Evolutionary conservation across 1,284 basidiomycete genomes (phyloP), one percentile per base, ranked within the genome.

Genomic region (Xerocomus nothofagi): DNA sequence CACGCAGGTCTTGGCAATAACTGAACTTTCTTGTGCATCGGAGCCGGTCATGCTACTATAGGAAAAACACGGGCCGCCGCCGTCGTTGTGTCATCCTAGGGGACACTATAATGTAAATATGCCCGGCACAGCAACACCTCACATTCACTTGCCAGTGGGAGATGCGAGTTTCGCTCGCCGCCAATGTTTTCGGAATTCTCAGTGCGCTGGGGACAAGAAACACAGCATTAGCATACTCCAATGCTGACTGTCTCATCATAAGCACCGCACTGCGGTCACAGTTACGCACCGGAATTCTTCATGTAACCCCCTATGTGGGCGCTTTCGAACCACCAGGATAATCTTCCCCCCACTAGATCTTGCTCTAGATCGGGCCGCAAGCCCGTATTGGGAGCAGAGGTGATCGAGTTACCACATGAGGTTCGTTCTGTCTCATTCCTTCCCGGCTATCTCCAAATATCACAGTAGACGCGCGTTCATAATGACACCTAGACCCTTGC

Each of bases 21-120:
- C 41, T 34, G 31, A 54, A 44, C 48, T 32, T 43, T 56, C 30
- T 49, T 46, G 38, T 39, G 11, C 15, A 32, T 57, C 51, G 41
- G 54, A 37, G 24, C 36, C 47, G 45, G 38, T 44, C 21, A 17
- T 21, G 14, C 27, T 43, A 27, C 21, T 17, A 17, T 10, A 12
- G 32, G 29, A 44, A 40, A 36, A 31, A 10, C 39, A 37, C 39
- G 21, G 24, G 47, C 23, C 15, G 23, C 31, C 23, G 23, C 36
- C 20, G 29, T n/a, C n/a, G n/a, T n/a, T n/a, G n/a, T n/a, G n/a
- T n/a, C n/a, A n/a, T n/a, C n/a, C n/a, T n/a, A n/a, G 18, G 39
- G 26, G 21, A 30, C 24, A 26, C 26, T 9, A 26, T 26, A 26
- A 3, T 11, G 27, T 31, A 33, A 27, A 36, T 8, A 42, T 15